Evolutionary conservation across 2,329 filamentous ascomycete species (phyloP).

Genomic region (Ascochyta viciae-villosae): DNA sequence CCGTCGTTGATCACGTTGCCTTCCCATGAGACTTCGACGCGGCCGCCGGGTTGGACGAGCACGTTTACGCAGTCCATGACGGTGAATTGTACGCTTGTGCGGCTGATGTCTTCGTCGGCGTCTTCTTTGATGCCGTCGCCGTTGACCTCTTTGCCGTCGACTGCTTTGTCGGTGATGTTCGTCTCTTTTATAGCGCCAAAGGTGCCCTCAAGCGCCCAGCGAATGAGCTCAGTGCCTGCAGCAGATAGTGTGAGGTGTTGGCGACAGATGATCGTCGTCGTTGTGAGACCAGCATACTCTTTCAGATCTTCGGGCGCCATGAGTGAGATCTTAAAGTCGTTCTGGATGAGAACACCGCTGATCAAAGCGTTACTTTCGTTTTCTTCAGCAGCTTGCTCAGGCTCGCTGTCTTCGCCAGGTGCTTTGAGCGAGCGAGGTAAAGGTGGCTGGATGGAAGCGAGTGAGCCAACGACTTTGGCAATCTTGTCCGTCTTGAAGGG

Average conservation of each 20-base stretch:
- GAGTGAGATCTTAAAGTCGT: constrained; percentile 94
- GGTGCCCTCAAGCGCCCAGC: constrained; percentile 92
- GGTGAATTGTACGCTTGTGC: constrained; percentile 61
- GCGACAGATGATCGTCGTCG: constrained; percentile 90
- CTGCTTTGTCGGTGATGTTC: constrained; percentile 38
- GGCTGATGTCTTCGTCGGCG: constrained; percentile 70
- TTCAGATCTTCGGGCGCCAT: constrained; percentile 97
- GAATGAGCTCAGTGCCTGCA: constrained; percentile 87
- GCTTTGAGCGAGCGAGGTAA: constrained; percentile 45
- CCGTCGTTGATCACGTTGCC: constrained; percentile 97
- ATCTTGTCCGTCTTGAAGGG: constrained; percentile 95
- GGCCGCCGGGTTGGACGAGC: constrained; percentile 76
- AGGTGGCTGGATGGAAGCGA: constrained; percentile 81
- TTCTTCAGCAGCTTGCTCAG: constrained; percentile 28
- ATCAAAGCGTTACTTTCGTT: constrained; percentile 64
- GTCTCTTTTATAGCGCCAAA: constrained; percentile 76
- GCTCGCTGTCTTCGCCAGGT: constrained; percentile 33
- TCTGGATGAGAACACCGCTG: constrained; percentile 91
- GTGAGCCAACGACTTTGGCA: constrained; percentile 92
- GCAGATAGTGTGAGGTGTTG: constrained; percentile 88
- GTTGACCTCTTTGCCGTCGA: constrained; percentile 46
- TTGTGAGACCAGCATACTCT: constrained; percentile 96
- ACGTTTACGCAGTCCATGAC: constrained; percentile 93
- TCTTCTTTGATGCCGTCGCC: constrained; percentile 58
- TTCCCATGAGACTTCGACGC: constrained; percentile 94